Evolutionary conservation across 495 filamentous ascomycete genomes (phyloP).

Genomic region (Clohesyomyces aquaticus): DNA sequence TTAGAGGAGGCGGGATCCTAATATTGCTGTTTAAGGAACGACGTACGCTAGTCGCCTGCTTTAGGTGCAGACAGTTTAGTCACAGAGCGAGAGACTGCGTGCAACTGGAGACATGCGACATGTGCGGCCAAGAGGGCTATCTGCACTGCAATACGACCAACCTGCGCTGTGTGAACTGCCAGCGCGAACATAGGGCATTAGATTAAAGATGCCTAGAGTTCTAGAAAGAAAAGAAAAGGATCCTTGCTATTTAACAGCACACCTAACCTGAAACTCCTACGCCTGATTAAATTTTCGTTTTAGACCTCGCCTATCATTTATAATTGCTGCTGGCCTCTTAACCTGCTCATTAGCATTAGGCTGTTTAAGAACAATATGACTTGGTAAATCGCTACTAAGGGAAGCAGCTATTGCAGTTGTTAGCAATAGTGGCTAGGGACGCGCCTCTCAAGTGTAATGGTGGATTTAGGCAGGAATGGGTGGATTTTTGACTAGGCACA

Average conservation of each 20-base stretch:
- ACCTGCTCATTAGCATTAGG: constrained; percentile 22
- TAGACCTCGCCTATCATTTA: constrained; percentile 9
- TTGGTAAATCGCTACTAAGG: constrained; percentile 12
- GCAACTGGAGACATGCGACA: constrained; percentile 26
- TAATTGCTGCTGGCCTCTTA: constrained; percentile 18
- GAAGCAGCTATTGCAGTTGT: constrained; percentile 19
- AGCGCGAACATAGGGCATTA: not conserved
- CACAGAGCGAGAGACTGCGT: constrained; percentile 29
- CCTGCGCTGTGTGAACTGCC: not conserved
- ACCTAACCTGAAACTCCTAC: too few species aligned
- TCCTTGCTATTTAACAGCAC: too few species aligned
- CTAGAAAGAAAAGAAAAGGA: not conserved
- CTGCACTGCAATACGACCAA: constrained; percentile 24
- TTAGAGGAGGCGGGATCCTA: constrained; percentile 18
- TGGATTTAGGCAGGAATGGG: constrained; percentile 15
- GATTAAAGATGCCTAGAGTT: not conserved
- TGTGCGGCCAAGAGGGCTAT: constrained; percentile 31
- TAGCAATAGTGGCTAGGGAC: constrained; percentile 26
- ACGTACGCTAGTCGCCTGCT: constrained; percentile 27
- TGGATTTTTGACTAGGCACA: not conserved
- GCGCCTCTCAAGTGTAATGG: constrained; percentile 13
- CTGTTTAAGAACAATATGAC: constrained; percentile 29
- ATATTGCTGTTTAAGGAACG: constrained; percentile 28
- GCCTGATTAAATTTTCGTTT: constrained; percentile 8
- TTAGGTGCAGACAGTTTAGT: constrained; percentile 26